A percentile compares a stretch with the other conserved stretches of the same genome.
phyloP scores from a whole-genome alignment of 306 rosid genomes.

The Senna tora region DNA sequence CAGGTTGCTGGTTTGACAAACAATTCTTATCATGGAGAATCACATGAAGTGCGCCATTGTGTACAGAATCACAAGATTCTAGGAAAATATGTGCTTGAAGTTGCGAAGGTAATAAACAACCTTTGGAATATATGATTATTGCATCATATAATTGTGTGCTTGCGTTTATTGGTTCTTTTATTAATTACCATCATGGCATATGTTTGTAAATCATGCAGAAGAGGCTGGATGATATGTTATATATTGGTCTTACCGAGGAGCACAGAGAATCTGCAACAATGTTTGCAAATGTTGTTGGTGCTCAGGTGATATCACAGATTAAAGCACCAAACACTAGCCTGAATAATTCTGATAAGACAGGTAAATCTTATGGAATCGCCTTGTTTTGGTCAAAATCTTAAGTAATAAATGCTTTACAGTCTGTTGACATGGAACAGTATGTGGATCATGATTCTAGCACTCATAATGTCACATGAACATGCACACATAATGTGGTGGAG shows the following conservation, averaged over 20 bases:
- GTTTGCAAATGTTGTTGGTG: conserved; percentile 95
- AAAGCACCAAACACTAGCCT: conserved; percentile 54
- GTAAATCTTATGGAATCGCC: conserved; percentile 47
- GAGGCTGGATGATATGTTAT: conserved; percentile 88
- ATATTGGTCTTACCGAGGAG: conserved; percentile 98
- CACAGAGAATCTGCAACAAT: conserved; percentile 94
- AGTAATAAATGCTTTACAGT: conserved; percentile 23
- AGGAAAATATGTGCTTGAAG: conserved; percentile 78
- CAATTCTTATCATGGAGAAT: conserved; percentile 78
- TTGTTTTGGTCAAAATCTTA: neutral
- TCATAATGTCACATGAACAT: conserved; percentile 30
- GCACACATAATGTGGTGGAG: conserved; percentile 30
- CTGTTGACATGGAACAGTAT: conserved; percentile 24
- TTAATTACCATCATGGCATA: conserved; percentile 30
- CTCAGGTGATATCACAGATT: conserved; percentile 96
- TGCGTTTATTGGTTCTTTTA: conserved; percentile 35
- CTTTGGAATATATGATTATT: conserved; percentile 28
- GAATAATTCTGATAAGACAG: conserved; percentile 53
- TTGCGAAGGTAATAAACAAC: conserved; percentile 76
- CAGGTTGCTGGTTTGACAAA: conserved; percentile 98
- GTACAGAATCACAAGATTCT: conserved; percentile 75
- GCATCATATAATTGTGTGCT: conserved; percentile 37
- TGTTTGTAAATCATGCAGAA: conserved; percentile 69
- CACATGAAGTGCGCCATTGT: conserved; percentile 86
- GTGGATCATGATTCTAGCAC: conserved; percentile 26